Base-by-base conservation (phyloP, 352 stramenopile species). In the Pythium volutum region DNA sequence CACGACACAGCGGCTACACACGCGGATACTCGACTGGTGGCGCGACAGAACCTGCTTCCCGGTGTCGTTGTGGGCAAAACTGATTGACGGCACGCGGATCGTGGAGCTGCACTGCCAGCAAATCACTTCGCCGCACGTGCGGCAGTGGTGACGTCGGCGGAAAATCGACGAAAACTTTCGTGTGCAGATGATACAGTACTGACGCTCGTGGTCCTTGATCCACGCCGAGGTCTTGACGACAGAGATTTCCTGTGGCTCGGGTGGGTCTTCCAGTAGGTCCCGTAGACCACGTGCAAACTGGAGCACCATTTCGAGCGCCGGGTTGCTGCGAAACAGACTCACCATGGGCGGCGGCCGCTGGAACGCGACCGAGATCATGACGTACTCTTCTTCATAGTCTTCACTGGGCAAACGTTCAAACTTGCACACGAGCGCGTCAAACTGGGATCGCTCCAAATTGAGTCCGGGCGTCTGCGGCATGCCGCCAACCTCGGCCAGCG, bases 91-190 rank as follows among this genome's bases (percentile, higher is more conserved):
- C 20, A 93, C 86, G 18, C 81, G 81, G 25, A 95, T 90, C 49
- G 85, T 92, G 53, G 79, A 88, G 59, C 84, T 93, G 62, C 86
- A 95, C 22, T 90, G 80, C 78, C 82, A 93, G 65, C 87, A 96
- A 53, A 96, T 93, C 36, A 96, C 80, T 73, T 93, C 84, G 8
- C 87, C 87, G 47, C 87, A 96, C 29, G 81, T 91, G 42, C 87
- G 85, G 63, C 87, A 96, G 58, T 96, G 87, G 56, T 96, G 87
- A n/a, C 82, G 81, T 1, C 86, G 82, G 31, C 86, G 84, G 48
- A 95, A 93, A 53, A 95, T 87, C 6, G 86, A 71, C 16, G 82
- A 91, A 66, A 95, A 95, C 39, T 83, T 79, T 16, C 81, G 79
- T 39, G 84, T 77, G 52, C 86, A 95, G 59, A 93, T 88, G 50